Evolutionary conservation across 331 rosid species (phyloP).

Genomic region (Acacia pycnantha): DNA sequence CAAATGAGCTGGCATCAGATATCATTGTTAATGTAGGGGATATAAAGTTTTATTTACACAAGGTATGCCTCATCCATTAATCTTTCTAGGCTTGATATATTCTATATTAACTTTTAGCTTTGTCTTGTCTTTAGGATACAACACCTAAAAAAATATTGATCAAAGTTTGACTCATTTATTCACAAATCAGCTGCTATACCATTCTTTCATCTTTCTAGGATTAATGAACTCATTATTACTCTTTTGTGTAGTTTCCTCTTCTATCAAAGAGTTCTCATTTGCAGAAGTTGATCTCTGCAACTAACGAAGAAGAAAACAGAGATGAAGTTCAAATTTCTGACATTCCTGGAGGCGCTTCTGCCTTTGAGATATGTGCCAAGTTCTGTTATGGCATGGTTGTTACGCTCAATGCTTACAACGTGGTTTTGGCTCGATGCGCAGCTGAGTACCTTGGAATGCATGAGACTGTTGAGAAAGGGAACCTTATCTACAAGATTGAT

Average conservation of each 20-base stretch:
- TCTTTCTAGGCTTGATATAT: slow-evolving; percentile 6
- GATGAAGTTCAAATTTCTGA: slow-evolving; percentile 75
- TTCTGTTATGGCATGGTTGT: slow-evolving; percentile 97
- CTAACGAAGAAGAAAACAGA: slow-evolving; percentile 48
- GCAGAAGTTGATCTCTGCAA: slow-evolving; percentile 65
- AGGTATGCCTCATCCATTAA: slow-evolving; percentile 54
- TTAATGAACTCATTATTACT: slow-evolving; percentile 29
- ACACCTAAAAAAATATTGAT: neutral
- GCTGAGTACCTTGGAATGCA: slow-evolving; percentile 95
- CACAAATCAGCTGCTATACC: slow-evolving; percentile 18
- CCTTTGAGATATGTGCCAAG: slow-evolving; percentile 95
- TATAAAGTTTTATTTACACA: slow-evolving; percentile 80
- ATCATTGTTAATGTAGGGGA: slow-evolving; percentile 64
- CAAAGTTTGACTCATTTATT: slow-evolving; percentile 11
- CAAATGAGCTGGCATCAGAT: slow-evolving; percentile 83
- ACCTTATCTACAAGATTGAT: slow-evolving; percentile 92
- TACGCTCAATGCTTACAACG: slow-evolving; percentile 91
- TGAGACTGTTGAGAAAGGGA: slow-evolving; percentile 86
- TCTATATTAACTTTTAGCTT: neutral
- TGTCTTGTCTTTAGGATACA: neutral
- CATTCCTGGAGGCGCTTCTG: slow-evolving; percentile 85
- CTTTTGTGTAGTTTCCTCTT: slow-evolving; percentile 81
- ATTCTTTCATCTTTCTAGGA: slow-evolving; percentile 20
- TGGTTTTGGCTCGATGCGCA: slow-evolving; percentile 75
- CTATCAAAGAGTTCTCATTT: slow-evolving; percentile 83